These are phyloP conservation scores for Tolypocladium cylindrosporum DNA, from an alignment of 2,329 filamentous ascomycete genomes.

Conservation along the genomic window DNA sequence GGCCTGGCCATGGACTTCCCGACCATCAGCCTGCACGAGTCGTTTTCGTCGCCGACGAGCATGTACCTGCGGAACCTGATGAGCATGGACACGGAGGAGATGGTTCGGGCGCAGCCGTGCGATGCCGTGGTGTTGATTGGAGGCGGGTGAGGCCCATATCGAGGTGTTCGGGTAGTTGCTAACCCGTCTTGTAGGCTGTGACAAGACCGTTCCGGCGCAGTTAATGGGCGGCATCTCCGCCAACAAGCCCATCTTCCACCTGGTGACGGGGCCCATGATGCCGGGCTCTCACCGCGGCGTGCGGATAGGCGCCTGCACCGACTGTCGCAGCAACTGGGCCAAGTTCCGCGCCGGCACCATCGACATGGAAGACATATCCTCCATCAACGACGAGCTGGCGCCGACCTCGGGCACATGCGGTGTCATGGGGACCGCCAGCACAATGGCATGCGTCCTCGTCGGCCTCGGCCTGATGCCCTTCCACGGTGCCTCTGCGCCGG, in stretches of 20 bases:
- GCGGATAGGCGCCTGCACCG: conserved; percentile 63
- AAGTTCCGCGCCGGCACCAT: conserved; percentile 54
- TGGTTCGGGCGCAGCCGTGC: conserved; percentile 62
- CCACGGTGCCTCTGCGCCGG: conserved; percentile 67
- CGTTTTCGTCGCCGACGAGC: conserved; percentile 59
- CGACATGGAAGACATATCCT: conserved; percentile 62
- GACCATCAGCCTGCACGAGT: conserved; percentile 62
- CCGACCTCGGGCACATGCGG: conserved; percentile 75
- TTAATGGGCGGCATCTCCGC: conserved; percentile 68
- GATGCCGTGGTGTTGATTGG: conserved; percentile 60
- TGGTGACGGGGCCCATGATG: conserved; percentile 69
- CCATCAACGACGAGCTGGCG: conserved; percentile 62
- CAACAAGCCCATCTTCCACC: conserved; percentile 59
- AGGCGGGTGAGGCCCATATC: conserved; percentile 25
- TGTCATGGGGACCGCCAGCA: conserved; percentile 88
- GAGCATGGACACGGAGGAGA: conserved; percentile 74
- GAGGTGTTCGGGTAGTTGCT: neutral
- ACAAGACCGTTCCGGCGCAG: conserved; percentile 66
- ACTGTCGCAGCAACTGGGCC: conserved; percentile 67
- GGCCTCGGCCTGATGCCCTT: conserved; percentile 74
- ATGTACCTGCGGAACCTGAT: conserved; percentile 69
- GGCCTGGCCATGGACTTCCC: conserved; percentile 64
- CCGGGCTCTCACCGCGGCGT: conserved; percentile 55
- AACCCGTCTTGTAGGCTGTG: conserved; percentile 43
- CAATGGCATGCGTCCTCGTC: conserved; percentile 77